Evolutionary conservation across 345 rosid species (phyloP).

Genomic region (Lumnitzera littorea): DNA sequence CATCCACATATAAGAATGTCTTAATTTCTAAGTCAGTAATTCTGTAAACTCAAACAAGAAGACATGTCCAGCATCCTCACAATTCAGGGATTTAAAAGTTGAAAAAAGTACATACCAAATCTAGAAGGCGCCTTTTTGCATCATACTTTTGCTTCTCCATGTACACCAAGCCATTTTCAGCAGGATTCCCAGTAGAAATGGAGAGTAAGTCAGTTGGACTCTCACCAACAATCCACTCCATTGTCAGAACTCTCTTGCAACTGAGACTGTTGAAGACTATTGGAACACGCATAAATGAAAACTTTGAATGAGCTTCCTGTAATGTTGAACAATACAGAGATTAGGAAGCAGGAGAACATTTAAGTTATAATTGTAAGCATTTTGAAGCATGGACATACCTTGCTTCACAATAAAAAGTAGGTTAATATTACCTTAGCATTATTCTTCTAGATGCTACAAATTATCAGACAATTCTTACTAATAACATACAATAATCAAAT

Average conservation of each 20-base stretch:
- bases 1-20: background rate
- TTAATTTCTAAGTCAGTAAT: background rate
- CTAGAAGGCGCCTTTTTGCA: slow-evolving; percentile 66
- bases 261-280: slow-evolving; percentile 54
- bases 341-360: slow-evolving; percentile 13
- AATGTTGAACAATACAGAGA: slow-evolving; percentile 16
- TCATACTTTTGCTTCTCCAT: slow-evolving; percentile 53
- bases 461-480: background rate
- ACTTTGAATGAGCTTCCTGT: slow-evolving; percentile 76
- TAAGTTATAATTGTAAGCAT: background rate
- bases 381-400: too few species aligned
- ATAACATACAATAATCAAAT: too few species aligned
- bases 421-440: background rate
- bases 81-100: background rate
- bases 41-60: background rate
- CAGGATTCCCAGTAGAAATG: slow-evolving; percentile 29
- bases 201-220: slow-evolving; percentile 66
- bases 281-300: slow-evolving; percentile 61
- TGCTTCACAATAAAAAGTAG: too few species aligned
- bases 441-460: background rate
- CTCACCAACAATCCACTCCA: slow-evolving; percentile 97
- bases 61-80: background rate
- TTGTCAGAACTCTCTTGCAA: slow-evolving; percentile 78
- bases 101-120: slow-evolving; percentile 43
- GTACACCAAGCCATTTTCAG: slow-evolving; percentile 24